Base-by-base conservation (phyloP, 768 basidiomycete species). In the Lyophyllum semitale region DNA sequence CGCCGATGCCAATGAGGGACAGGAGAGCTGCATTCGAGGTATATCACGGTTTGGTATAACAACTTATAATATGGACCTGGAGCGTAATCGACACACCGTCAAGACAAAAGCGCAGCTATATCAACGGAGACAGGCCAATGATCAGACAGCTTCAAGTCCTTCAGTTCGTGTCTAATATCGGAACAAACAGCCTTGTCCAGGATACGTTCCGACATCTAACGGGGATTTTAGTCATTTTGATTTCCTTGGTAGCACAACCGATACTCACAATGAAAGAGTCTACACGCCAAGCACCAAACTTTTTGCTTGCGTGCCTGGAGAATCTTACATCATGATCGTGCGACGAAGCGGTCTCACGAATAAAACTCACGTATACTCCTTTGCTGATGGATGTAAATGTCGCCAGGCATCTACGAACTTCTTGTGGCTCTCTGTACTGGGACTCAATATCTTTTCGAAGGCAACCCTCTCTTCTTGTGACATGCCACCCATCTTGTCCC, bases 231-330 rank as follows among this genome's bases (percentile, higher is more conserved):
- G 20, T 15, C 20, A 11, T 20, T 3, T 11, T 23, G 33, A 18
- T 32, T 12, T 23, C 17, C 7, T 15, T 15, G 27, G 12, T 4
- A 42, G 26, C 25, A 30, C 8, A 30, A 26, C 42, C 15, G 30
- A 22, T 18, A 45, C 51, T 33, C 12, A 44, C 42, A n/a, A 33
- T 37, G 22, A 44, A 52, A 1, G 51, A 52, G 32, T 52, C 51
- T 17, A 44, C 27, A 26, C 51, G 40, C 50, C 50, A 41, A 40
- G 50, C 50, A 42, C 51, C 42, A 42, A 52, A 53, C 26, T 35
- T 45, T 18, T 32, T 35, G 30, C 43, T 53, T 38, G 20, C 32
- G 37, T 45, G 41, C 3, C 51, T 44, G 13, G 15, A 9, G 15
- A 9, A 26, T 20, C 50, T 11, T 18, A 4, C 11, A 4, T 15